A percentile compares a stretch with the other conserved stretches of the same genome.
phyloP scores from a whole-genome alignment of 345 rosid genomes.

The Noccaea caerulescens region DNA sequence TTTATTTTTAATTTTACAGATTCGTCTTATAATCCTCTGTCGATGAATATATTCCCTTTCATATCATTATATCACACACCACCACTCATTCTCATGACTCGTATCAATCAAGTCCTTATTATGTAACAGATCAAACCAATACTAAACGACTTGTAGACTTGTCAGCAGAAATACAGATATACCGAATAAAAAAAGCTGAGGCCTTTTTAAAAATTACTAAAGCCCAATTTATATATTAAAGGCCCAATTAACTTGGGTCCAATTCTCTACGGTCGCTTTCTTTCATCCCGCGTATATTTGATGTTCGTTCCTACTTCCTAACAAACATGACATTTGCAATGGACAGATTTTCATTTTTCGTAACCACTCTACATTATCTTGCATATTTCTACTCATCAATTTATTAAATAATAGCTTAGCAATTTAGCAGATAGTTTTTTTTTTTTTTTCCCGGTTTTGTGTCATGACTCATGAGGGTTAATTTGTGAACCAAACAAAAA shows the following conservation, averaged over 20 bases:
- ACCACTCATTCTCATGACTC: conserved; percentile 5
- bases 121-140: neutral
- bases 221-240: conserved; percentile 7
- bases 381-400: conserved; percentile 1
- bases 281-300: neutral
- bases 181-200: neutral
- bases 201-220: neutral
- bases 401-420: neutral
- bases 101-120: neutral
- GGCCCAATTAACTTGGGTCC: conserved; percentile 1
- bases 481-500: conserved; percentile 2
- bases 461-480: neutral
- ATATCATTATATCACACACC: conserved; percentile 2
- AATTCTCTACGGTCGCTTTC: neutral
- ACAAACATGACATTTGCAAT: conserved; percentile 20
- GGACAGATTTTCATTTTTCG: neutral
- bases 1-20: conserved; percentile 22
- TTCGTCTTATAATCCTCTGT: conserved; percentile 7
- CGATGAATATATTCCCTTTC: conserved; percentile 39
- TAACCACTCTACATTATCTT: conserved; percentile 1
- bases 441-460: neutral
- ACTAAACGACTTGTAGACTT: neutral
- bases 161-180: neutral
- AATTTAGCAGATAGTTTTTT: neutral
- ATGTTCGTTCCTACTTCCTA: conserved; percentile 10